A percentile compares a stretch with the other conserved stretches of the same genome.
These are phyloP conservation scores for Kalaharituber pfeilii DNA, from an alignment of 2,329 filamentous ascomycete species.

Conservation along the genomic window DNA sequence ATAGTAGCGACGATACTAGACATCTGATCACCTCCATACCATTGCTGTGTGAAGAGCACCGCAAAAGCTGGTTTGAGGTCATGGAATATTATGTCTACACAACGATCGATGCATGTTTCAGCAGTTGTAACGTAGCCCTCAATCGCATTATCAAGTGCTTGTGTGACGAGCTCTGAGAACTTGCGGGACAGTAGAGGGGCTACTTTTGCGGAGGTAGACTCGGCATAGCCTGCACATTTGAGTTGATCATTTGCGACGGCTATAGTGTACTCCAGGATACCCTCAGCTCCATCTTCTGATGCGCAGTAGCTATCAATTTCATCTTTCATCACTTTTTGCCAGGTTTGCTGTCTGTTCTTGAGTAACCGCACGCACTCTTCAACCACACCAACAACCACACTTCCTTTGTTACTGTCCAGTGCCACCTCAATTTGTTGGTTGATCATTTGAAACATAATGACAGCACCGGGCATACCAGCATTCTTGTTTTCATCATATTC, in stretches of 20 bases:
- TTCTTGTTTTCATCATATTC: slow-evolving; percentile 20
- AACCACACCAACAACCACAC: slow-evolving; percentile 86
- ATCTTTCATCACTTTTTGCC: slow-evolving; percentile 75
- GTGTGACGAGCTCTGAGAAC: slow-evolving; percentile 61
- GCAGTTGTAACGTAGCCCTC: slow-evolving; percentile 91
- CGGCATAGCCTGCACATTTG: slow-evolving; percentile 86
- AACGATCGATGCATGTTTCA: slow-evolving; percentile 78
- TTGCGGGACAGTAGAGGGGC: slow-evolving; percentile 72
- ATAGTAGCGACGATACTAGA: slow-evolving; percentile 89
- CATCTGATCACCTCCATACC: slow-evolving; percentile 77
- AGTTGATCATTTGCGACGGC: slow-evolving; percentile 98
- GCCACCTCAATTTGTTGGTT: slow-evolving; percentile 80
- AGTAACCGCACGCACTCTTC: slow-evolving; percentile 89
- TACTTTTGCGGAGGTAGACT: slow-evolving; percentile 48
- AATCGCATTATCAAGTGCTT: slow-evolving; percentile 55
- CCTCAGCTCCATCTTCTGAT: slow-evolving; percentile 23
- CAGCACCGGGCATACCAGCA: slow-evolving; percentile 21
- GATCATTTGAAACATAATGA: slow-evolving; percentile 83
- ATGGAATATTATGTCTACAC: slow-evolving; percentile 71
- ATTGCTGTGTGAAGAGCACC: slow-evolving; percentile 77
- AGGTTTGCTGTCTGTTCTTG: slow-evolving; percentile 62
- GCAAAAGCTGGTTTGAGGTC: slow-evolving; percentile 72
- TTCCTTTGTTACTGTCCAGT: slow-evolving; percentile 63
- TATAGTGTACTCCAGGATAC: slow-evolving; percentile 64
- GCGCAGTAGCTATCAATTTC: slow-evolving; percentile 59